Evolutionary conservation across 1,139 yeast species (phyloP).

Genomic region (Blastobotrys apis): DNA sequence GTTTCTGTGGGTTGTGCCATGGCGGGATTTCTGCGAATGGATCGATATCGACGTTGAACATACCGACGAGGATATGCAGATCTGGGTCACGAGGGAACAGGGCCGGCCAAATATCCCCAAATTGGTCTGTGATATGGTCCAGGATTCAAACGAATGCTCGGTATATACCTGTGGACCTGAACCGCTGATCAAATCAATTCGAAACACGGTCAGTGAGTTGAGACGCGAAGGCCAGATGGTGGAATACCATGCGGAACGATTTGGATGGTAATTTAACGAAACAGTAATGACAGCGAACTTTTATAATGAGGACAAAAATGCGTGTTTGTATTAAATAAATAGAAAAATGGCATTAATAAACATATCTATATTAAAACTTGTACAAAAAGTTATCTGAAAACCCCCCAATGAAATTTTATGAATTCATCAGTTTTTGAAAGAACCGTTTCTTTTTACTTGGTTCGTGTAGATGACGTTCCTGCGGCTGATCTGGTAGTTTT

Average conservation of each 20-base stretch:
- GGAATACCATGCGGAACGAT: slow-evolving; percentile 26
- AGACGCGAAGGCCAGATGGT: slow-evolving; percentile 21
- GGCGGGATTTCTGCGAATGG: slow-evolving; percentile 13
- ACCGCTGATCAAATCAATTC: slow-evolving; percentile 23
- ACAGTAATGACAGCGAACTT: too few species aligned
- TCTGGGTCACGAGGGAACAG: slow-evolving; percentile 18
- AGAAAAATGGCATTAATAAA: too few species aligned
- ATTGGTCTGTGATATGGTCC: slow-evolving; percentile 11
- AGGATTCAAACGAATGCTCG: background rate
- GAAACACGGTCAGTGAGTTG: slow-evolving; percentile 25
- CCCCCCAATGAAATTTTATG: background rate
- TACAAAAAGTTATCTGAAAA: too few species aligned
- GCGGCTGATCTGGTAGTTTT: too few species aligned
- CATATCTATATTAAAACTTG: too few species aligned
- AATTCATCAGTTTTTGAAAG: slow-evolving; percentile 7
- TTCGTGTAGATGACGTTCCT: too few species aligned
- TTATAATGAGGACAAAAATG: too few species aligned
- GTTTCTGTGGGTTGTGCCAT: slow-evolving; percentile 30
- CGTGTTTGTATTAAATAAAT: too few species aligned
- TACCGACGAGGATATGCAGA: slow-evolving; percentile 9
- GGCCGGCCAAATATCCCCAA: slow-evolving; percentile 22
- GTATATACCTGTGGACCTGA: slow-evolving; percentile 29
- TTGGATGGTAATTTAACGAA: slow-evolving; percentile 31
- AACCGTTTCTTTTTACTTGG: too few species aligned
- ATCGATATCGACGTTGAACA: slow-evolving; percentile 11